phyloP scores from a whole-genome alignment of 139 green algal species.

The Axilococcus clingmanii region DNA sequence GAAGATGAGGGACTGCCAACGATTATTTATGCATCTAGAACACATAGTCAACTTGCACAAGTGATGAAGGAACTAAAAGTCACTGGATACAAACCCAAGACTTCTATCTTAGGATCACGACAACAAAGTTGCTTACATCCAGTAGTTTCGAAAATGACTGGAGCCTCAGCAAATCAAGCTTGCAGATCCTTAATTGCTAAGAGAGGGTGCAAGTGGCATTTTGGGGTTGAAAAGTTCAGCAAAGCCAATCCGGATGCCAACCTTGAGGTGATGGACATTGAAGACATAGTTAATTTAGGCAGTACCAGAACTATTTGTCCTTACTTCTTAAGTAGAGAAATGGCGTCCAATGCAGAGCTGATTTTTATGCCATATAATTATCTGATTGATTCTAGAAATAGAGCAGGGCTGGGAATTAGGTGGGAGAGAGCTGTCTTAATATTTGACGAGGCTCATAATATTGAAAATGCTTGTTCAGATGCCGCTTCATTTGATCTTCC shows the following conservation, averaged over 20 bases:
- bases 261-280: constrained; percentile 62
- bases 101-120: constrained; percentile 70
- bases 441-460: constrained; percentile 95
- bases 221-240: constrained; percentile 33
- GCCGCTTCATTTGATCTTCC: constrained; percentile 79
- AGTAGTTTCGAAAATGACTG: constrained; percentile 28
- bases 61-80: constrained; percentile 84
- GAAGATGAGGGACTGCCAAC: constrained; percentile 27
- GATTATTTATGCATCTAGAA: constrained; percentile 89
- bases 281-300: constrained; percentile 75
- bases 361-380: constrained; percentile 98
- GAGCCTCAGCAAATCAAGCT: constrained; percentile 51
- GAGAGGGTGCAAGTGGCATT: constrained; percentile 52
- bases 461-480: constrained; percentile 78
- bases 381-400: constrained; percentile 45
- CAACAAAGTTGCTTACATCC: constrained; percentile 76
- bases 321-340: constrained; percentile 60
- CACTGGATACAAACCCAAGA: constrained; percentile 65
- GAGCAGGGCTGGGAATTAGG: constrained; percentile 49
- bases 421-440: constrained; percentile 76
- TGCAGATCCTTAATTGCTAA: constrained; percentile 51
- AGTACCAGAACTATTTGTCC: constrained; percentile 44
- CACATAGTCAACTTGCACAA: constrained; percentile 89
- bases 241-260: constrained; percentile 34
- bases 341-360: constrained; percentile 65